A percentile compares a stretch with the other conserved stretches of the same genome.
phyloP scores from a whole-genome alignment of 2,329 filamentous ascomycete species.

The Scolecobasidium constrictum region DNA sequence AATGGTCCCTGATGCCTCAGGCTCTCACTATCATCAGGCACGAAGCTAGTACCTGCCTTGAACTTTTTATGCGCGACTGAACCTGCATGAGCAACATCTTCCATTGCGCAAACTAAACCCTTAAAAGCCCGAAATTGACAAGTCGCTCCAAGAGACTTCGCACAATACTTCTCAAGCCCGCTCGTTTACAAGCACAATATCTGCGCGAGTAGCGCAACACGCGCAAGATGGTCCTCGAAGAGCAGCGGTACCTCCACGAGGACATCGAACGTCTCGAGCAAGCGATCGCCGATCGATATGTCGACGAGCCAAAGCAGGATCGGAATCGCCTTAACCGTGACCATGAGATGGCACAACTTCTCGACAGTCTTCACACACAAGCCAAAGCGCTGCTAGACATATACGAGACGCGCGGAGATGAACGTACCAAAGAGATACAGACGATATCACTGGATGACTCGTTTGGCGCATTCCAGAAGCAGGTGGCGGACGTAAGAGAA shows the following conservation, averaged over 20 bases:
- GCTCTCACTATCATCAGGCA: too few species aligned
- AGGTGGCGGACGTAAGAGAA: slow-evolving; percentile 68
- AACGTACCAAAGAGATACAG: slow-evolving; percentile 69
- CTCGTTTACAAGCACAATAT: too few species aligned
- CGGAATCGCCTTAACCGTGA: slow-evolving; percentile 83
- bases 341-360: slow-evolving; percentile 79
- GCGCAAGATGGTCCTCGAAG: slow-evolving; percentile 66
- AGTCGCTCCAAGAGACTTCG: too few species aligned
- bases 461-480: slow-evolving; percentile 84
- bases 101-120: too few species aligned
- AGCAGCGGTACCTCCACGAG: slow-evolving; percentile 89
- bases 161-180: too few species aligned
- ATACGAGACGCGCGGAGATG: slow-evolving; percentile 68
- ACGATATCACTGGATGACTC: slow-evolving; percentile 69
- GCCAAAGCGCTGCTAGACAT: slow-evolving; percentile 70
- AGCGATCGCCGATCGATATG: slow-evolving; percentile 78
- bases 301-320: slow-evolving; percentile 81
- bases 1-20: too few species aligned
- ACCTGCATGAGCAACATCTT: too few species aligned
- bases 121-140: too few species aligned
- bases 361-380: slow-evolving; percentile 79
- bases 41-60: too few species aligned
- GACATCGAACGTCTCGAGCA: slow-evolving; percentile 94
- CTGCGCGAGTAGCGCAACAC: too few species aligned
- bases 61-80: too few species aligned